Evolutionary conservation across 805 yeast species (phyloP).

Genomic region (Zygosaccharomyces kombuchaensis): DNA sequence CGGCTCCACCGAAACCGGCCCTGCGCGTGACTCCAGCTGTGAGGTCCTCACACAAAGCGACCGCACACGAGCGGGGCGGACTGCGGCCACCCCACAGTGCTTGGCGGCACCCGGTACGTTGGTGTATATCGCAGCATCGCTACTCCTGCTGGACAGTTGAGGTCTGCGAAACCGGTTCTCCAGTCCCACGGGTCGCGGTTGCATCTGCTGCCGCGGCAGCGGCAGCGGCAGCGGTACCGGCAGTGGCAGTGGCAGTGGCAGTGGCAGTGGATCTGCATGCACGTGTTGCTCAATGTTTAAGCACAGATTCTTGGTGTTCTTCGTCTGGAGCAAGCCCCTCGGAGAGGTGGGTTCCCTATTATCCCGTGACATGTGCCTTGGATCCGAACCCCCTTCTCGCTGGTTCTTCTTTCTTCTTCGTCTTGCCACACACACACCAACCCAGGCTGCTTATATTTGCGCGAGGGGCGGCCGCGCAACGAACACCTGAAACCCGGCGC

Average conservation of each 20-base stretch:
- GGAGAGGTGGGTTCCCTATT: slow-evolving; percentile 9
- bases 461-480: neutral
- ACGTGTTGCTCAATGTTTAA: slow-evolving; percentile 13
- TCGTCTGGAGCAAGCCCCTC: slow-evolving; percentile 21
- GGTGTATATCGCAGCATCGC: slow-evolving; percentile 23
- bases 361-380: neutral
- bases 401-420: neutral
- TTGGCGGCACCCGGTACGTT: slow-evolving; percentile 6
- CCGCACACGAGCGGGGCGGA: slow-evolving; percentile 9
- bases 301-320: slow-evolving; percentile 32
- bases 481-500: neutral
- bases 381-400: neutral
- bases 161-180: slow-evolving; percentile 1
- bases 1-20: slow-evolving; percentile 10
- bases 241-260: neutral
- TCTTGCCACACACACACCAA: neutral
- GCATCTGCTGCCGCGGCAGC: neutral
- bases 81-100: slow-evolving; percentile 5
- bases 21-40: slow-evolving; percentile 12
- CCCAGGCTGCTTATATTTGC: slow-evolving; percentile 8
- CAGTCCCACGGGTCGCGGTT: slow-evolving; percentile 1
- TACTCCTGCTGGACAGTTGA: neutral
- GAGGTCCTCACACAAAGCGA: slow-evolving; percentile 26
- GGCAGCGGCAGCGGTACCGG: neutral
- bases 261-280: neutral